Conservation (phyloP, 805 yeast genomes). For the Scheffersomyces ergatensis region DNA sequence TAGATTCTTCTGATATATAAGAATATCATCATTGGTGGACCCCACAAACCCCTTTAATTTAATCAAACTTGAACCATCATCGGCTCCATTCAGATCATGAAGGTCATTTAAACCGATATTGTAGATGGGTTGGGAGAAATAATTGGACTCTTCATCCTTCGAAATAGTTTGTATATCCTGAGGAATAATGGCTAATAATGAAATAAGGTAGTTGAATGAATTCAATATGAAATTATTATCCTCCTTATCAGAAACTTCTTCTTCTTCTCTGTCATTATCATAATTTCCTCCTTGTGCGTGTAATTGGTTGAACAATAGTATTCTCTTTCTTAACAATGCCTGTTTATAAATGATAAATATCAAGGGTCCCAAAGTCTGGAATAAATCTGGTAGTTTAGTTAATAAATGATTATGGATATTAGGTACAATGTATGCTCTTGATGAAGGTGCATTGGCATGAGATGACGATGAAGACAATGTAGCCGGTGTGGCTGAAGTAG, state of each 20-base stretch:
- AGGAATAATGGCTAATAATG: conserved; percentile 64
- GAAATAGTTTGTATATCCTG: conserved; percentile 40
- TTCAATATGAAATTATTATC: conserved; percentile 16
- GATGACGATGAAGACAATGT: background rate
- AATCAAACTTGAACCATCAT: conserved; percentile 9
- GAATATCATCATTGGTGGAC: conserved; percentile 64
- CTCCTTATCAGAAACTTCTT: background rate
- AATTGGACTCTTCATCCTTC: conserved; percentile 6
- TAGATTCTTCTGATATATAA: conserved; percentile 49
- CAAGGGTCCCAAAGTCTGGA: conserved; percentile 61
- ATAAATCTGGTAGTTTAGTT: conserved; percentile 39
- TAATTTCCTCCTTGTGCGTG: conserved; percentile 9
- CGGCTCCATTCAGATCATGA: conserved; percentile 14
- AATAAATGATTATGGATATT: conserved; percentile 38
- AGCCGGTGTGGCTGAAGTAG: background rate
- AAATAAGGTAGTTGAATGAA: conserved; percentile 55
- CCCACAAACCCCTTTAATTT: conserved; percentile 47
- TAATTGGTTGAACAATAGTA: conserved; percentile 43
- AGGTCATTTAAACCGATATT: conserved; percentile 61
- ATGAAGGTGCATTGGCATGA: background rate
- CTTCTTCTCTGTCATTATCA: background rate
- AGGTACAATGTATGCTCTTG: conserved; percentile 1
- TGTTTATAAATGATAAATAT: conserved; percentile 64
- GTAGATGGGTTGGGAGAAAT: conserved; percentile 51
- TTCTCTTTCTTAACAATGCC: conserved; percentile 54